Base-by-base conservation (phyloP, 2,329 filamentous ascomycete genomes). In the Aspergillus sp. region DNA sequence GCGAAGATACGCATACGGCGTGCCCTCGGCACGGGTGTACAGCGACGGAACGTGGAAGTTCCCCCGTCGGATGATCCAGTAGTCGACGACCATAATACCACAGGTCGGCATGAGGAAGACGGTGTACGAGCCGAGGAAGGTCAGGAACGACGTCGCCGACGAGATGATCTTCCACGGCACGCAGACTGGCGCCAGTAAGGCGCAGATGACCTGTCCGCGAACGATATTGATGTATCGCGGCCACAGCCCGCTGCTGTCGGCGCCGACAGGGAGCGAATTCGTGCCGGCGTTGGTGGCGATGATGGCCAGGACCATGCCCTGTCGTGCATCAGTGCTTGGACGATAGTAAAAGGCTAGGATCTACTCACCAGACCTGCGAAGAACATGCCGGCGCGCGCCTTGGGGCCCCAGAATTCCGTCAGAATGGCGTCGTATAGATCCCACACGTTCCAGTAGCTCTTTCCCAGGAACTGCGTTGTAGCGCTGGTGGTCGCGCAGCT, bases 381-480 rank as follows among this genome's bases (percentile, higher is more conserved):
- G 58, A 77, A 76, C 38, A 76, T 63, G 2, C 67, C 67, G 7
- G 71, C 70, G 4, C 75, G 68, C 3, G 71, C 68, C 4, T 61
- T 64, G 0, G 74, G 64, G 1, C 62, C 62, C 64, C 71, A 76
- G 57, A 71, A 71, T 21, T 68, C 64, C 16, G 71, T 69, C 5
- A 77, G 65, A 5, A 78, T 72, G 1, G 64, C 62, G 21, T 62
- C 62, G 48, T 72, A 71, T 14, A 77, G 66, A 56, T 77, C 74
- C 74, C 74, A 77, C 2, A 73, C 61, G 48, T 78, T 77, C 75
- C 74, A 78, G 57, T 74, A 73, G 3, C 68, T 67, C 5, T 67
- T 65, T 3, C 74, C 73, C 13, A 52, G 44, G 34, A 52, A 52
- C 16, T 47, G 25, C 2, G 69, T 63, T 16, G n/a, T n/a, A n/a